A percentile compares a stretch with the other conserved stretches of the same genome.
Conservation (phyloP, 805 yeast genomes). For the Zygosaccharomyces rouxii region DNA sequence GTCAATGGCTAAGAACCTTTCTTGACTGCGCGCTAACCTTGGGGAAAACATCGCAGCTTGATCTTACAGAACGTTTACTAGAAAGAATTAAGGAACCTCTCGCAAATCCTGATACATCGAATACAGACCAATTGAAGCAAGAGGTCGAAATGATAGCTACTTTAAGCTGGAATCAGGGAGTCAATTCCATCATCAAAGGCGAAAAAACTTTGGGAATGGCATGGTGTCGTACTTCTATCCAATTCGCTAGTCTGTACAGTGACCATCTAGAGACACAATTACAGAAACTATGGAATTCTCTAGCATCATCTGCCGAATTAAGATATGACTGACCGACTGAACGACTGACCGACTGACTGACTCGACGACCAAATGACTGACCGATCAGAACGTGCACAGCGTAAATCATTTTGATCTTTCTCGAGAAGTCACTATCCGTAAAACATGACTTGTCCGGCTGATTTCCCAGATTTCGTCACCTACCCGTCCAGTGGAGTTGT, state of each 20-base stretch:
- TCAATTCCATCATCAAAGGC: conserved; percentile 25
- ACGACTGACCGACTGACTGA: too few species aligned
- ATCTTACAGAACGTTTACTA: conserved; percentile 7
- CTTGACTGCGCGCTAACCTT: conserved; percentile 14
- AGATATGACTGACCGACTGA: background rate
- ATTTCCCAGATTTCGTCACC: background rate
- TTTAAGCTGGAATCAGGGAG: conserved; percentile 40
- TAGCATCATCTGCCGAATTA: conserved; percentile 18
- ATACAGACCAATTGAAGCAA: conserved; percentile 9
- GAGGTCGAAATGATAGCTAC: conserved; percentile 39
- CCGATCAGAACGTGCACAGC: background rate
- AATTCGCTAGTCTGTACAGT: conserved; percentile 28
- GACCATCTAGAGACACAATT: conserved; percentile 26
- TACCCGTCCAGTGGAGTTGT: background rate
- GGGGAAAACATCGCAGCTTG: background rate
- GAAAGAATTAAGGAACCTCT: conserved; percentile 4
- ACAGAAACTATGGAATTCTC: conserved; percentile 29
- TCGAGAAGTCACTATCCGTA: conserved; percentile 3
- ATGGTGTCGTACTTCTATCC: conserved; percentile 33
- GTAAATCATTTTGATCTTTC: background rate
- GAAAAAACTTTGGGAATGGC: conserved; percentile 19
- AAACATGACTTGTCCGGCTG: background rate
- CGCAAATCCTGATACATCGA: background rate
- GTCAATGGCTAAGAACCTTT: conserved; percentile 32
- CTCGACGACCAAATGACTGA: too few species aligned